Conservation (phyloP, 192 early-diverging fungal genomes). For the Dispira simplex region DNA sequence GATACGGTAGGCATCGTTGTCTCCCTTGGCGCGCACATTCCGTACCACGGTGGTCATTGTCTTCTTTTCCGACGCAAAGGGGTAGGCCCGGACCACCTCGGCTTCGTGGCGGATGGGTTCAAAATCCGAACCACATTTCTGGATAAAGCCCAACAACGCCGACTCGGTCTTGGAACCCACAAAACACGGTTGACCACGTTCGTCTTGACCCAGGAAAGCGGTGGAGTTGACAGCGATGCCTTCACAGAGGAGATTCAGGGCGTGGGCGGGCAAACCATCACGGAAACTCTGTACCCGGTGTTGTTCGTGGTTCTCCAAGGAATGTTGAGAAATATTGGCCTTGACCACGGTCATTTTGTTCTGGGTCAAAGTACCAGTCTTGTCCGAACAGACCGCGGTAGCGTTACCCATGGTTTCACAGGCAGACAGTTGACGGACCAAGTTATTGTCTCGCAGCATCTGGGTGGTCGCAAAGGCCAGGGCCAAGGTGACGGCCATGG, state of each 20-base stretch:
- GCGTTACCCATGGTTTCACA: conserved; percentile 78
- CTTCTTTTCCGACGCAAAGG: conserved; percentile 85
- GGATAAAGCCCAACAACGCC: conserved; percentile 52
- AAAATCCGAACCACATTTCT: conserved; percentile 45
- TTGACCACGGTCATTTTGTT: conserved; percentile 70
- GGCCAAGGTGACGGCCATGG: conserved; percentile 74
- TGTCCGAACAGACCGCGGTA: conserved; percentile 73
- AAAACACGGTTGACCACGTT: conserved; percentile 38
- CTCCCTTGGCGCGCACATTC: conserved; percentile 15
- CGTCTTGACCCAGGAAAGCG: conserved; percentile 54
- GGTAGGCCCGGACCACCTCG: conserved; percentile 51
- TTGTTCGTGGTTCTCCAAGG: conserved; percentile 25
- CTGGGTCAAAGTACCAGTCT: conserved; percentile 76
- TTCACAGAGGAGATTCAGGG: conserved; percentile 32
- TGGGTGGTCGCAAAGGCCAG: conserved; percentile 68
- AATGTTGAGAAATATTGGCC: conserved; percentile 31
- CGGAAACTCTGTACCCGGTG: conserved; percentile 26
- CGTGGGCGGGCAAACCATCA: conserved; percentile 22
- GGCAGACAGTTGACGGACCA: conserved; percentile 62
- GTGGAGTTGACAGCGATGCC: conserved; percentile 58
- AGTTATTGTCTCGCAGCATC: conserved; percentile 69
- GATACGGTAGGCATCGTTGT: conserved; percentile 28
- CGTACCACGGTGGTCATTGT: conserved; percentile 66
- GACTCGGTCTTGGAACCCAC: conserved; percentile 74
- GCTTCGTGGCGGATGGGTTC: conserved; percentile 28